A percentile compares a stretch with the other conserved stretches of the same genome.
Evolutionary conservation across 352 stramenopile genomes (phyloP).

Genomic region (Globisporangium takayamanum): DNA sequence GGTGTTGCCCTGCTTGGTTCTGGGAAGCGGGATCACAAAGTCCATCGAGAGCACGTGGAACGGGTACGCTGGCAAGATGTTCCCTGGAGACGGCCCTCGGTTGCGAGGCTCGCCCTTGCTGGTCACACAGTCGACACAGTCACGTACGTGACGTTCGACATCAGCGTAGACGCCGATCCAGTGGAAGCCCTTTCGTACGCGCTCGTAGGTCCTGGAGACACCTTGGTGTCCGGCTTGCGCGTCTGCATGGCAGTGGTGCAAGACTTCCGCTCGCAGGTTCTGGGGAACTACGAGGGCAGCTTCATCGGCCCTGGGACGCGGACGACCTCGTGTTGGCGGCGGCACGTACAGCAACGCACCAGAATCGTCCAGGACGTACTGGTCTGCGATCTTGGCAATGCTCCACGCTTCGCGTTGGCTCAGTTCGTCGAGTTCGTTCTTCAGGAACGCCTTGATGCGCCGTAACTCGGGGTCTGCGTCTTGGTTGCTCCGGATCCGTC

Average conservation of each 20-base stretch:
- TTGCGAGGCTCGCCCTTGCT: not conserved
- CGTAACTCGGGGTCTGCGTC: not conserved
- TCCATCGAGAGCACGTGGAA: slow-evolving; percentile 9
- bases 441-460: not conserved
- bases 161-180: slow-evolving; percentile 5
- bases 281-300: not conserved
- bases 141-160: not conserved
- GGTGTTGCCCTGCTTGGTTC: not conserved
- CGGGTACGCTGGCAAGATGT: not conserved
- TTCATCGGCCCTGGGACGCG: not conserved
- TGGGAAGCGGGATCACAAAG: slow-evolving; percentile 7
- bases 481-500: not conserved
- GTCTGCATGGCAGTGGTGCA: not conserved
- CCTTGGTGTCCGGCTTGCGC: slow-evolving; percentile 1
- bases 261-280: not conserved
- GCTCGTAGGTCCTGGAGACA: not conserved
- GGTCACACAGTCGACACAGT: slow-evolving; percentile 3
- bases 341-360: not conserved
- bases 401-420: not conserved
- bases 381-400: not conserved
- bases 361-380: not conserved
- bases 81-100: not conserved
- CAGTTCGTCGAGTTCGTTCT: not conserved
- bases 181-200: not conserved
- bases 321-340: not conserved